Base-by-base conservation (phyloP, 306 rosid genomes). In the Psophocarpus tetragonolobus region DNA sequence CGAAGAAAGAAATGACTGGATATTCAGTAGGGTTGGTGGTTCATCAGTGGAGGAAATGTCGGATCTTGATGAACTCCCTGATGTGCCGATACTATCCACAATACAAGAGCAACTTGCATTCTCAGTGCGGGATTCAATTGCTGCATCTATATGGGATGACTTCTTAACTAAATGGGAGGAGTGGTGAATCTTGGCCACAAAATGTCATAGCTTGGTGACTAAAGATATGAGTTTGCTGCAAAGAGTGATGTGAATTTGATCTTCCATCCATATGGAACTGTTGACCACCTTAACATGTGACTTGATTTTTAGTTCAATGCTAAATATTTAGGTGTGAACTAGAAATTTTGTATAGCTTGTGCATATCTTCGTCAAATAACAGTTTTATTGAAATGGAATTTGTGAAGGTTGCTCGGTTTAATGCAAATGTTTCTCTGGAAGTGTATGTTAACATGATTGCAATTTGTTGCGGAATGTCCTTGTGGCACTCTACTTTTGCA, bases 141-240 rank as follows among this genome's bases (percentile, higher is more conserved):
- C 93, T 17, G 63, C 90, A 15, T 71, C 85, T 5, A 93, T 90
- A 94, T 91, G 94, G 96, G 90, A 88, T 30, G 92, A 91, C 87
- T 93, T 87, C 75, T 51, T 91, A 2, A 85, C 87, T 75, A 89
- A 79, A 74, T 93, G 96, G 97, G 88, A 93, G 9, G 84, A 85
- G 53, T 93, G 97, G 96, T 93, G 84, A 93, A 9, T 50, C 1
- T 23, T 68, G 50, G 74, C 64, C 17, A 24, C 8, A 38, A 27
- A 60, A 48, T 60, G 45, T 27, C 24, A 23, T 68, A 6, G 11
- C 26, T 26, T 64, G 39, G 63, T 32, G 71, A 27, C 71, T 76
- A 14, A 18, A 15, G 12, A 12, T 84, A 29, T 57, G 68, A 32
- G 6, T 47, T 63, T 68, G 27, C 58, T 67, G 75, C 42, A 14